Base-by-base conservation (phyloP, 23 red algal species). In the Gracilaria domingensis region DNA sequence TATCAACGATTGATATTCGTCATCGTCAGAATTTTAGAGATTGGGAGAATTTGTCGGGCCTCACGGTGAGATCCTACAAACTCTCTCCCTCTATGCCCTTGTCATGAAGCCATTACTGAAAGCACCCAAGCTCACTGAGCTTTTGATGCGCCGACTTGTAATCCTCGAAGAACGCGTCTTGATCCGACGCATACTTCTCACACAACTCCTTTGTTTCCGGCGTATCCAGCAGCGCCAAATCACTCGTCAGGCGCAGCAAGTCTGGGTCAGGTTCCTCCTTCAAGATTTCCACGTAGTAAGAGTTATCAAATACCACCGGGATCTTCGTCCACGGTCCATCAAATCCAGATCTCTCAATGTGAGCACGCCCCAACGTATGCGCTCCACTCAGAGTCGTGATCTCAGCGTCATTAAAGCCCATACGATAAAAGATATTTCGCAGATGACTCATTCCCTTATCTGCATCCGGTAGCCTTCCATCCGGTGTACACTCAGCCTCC, bases 381-480 rank as follows among this genome's bases (percentile, higher is more conserved):
- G 93, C 97, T 0, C 97, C 97, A 72, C 88, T 93, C 78, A 98
- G 69, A 37, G 84, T 82, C 8, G 93, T 91, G 57, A 98, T 98
- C 80, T 98, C 97, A 62, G 55, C 53, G 75, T 98, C 97, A 40
- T 93, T 94, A 32, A 98, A 94, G n/a, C 97, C 97, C 97, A 98
- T 98, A 23, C 97, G 87, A 61, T 98, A 94, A 57, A 98, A 98
- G 21, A 96, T 85, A 25, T 88, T 79, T 4, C 97, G 89, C 48
- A 98, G 79, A 83, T 98, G 97, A 4, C 59, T 34, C 85, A 95
- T 82, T 18, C 88, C 37, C 81, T 96, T 80, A 66, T 92, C 90
- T 20, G 89, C 88, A 70, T 96, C 91, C 17, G 97, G 97, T 37
- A 98, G 83, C 30, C 97, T 84, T 59, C 93, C 97, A 44, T 96